phyloP scores from a whole-genome alignment of 1,284 basidiomycete species.

The Cryptococcus wingfieldii region DNA sequence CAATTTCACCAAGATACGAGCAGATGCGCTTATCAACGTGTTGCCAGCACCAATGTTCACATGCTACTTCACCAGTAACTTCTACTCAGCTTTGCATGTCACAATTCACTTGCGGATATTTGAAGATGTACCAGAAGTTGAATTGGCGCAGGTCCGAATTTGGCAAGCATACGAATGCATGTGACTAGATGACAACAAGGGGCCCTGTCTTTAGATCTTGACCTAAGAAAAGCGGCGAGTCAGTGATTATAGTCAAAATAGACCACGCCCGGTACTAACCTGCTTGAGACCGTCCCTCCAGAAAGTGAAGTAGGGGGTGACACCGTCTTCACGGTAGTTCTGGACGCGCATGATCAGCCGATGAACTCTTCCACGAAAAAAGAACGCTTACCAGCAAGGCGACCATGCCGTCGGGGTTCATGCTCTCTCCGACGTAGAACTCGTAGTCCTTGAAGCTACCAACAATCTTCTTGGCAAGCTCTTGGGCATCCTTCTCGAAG shows the following conservation, averaged over 20 bases:
- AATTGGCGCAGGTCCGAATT: too few relatives aligned
- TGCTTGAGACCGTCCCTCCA: constrained; percentile 88
- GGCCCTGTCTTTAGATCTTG: constrained; percentile 24
- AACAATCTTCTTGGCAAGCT: constrained; percentile 81
- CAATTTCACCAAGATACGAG: too few relatives aligned
- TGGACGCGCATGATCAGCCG: constrained; percentile 7
- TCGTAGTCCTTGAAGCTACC: constrained; percentile 70
- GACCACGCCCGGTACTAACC: constrained; percentile 19
- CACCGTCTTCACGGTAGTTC: constrained; percentile 57
- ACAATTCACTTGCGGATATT: too few relatives aligned
- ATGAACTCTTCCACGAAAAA: constrained; percentile 8
- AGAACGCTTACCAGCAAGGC: constrained; percentile 61
- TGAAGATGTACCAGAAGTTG: too few relatives aligned
- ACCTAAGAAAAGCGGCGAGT: constrained; percentile 7
- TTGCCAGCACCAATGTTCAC: too few relatives aligned
- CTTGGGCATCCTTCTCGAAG: constrained; percentile 79
- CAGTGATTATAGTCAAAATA: neutral
- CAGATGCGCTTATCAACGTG: too few relatives aligned
- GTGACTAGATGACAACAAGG: neutral
- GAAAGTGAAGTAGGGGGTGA: constrained; percentile 77
- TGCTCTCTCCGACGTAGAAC: constrained; percentile 74
- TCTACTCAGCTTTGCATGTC: too few relatives aligned
- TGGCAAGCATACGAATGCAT: neutral
- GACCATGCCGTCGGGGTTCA: constrained; percentile 86
- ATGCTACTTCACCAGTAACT: too few relatives aligned